Conservation (phyloP, 192 early-diverging fungal species). For the Podila epigama region DNA sequence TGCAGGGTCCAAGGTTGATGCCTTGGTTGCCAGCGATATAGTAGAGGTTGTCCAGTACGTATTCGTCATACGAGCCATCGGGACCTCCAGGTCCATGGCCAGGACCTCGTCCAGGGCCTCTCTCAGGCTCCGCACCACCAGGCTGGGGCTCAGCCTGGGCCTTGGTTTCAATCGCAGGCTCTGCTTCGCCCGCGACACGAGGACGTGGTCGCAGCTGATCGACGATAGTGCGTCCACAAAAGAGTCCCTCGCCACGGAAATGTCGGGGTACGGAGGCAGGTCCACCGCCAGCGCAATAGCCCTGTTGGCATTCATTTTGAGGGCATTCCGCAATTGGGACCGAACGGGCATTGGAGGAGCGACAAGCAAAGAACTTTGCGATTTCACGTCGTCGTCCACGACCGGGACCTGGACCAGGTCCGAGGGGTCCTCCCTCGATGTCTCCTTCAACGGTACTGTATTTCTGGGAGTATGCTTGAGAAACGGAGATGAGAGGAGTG, state of each 20-base stretch:
- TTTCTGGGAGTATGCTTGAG: neutral
- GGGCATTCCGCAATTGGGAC: slow-evolving; percentile 8
- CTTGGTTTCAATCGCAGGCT: neutral
- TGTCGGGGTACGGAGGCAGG: slow-evolving; percentile 5
- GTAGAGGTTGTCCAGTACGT: slow-evolving; percentile 8
- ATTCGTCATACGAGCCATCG: neutral
- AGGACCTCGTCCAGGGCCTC: neutral
- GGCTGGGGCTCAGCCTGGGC: neutral
- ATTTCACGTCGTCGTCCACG: neutral
- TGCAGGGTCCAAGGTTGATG: slow-evolving; percentile 11
- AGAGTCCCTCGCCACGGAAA: neutral
- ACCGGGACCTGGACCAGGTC: neutral
- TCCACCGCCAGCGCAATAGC: slow-evolving; percentile 14
- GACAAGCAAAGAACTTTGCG: slow-evolving; percentile 1
- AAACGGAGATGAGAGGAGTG: neutral
- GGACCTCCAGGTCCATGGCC: neutral
- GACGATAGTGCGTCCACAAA: slow-evolving; percentile 4
- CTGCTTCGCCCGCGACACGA: neutral
- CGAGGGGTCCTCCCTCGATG: neutral
- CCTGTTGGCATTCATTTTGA: neutral
- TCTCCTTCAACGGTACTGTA: too few relatives aligned
- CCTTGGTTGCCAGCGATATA: slow-evolving; percentile 3
- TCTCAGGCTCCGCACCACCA: neutral
- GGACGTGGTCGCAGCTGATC: neutral
- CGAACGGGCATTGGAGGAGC: neutral